Conservation (phyloP, 441 rosid species). For the Populus hybrid region DNA sequence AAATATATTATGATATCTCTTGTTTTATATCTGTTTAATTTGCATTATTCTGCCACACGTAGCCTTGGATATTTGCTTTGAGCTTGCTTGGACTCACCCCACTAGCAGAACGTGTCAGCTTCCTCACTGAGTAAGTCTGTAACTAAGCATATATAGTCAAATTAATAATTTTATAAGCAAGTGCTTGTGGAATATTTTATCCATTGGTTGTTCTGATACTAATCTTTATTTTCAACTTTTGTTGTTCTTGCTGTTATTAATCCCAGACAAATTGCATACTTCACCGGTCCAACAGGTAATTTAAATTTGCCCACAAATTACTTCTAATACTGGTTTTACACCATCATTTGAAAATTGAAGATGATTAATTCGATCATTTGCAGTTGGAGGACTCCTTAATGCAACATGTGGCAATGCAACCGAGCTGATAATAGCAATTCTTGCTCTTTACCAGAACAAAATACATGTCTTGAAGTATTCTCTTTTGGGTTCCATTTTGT, state of each 20-base stretch:
- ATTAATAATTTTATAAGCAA: background rate
- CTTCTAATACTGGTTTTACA: background rate
- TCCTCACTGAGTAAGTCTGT: conserved; percentile 74
- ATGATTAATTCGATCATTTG: background rate
- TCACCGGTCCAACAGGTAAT: conserved; percentile 88
- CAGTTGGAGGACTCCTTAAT: conserved; percentile 91
- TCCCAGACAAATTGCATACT: conserved; percentile 79
- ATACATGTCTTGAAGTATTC: conserved; percentile 78
- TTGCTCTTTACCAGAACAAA: conserved; percentile 67
- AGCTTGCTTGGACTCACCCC: conserved; percentile 85
- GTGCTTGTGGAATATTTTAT: background rate
- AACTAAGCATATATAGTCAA: background rate
- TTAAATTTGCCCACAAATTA: background rate
- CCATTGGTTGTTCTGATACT: background rate
- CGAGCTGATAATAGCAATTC: conserved; percentile 80
- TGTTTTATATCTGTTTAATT: background rate
- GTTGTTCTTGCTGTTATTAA: background rate
- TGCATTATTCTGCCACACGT: background rate
- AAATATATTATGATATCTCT: background rate
- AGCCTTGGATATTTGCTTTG: conserved; percentile 86
- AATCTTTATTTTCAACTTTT: background rate
- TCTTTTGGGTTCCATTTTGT: conserved; percentile 81
- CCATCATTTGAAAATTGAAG: background rate
- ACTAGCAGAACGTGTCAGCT: conserved; percentile 93
- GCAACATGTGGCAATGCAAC: conserved; percentile 98